Evolutionary conservation across 2,329 filamentous ascomycete genomes (phyloP), one percentile per base, ranked within the genome.

Genomic region (Diplodia mutila): DNA sequence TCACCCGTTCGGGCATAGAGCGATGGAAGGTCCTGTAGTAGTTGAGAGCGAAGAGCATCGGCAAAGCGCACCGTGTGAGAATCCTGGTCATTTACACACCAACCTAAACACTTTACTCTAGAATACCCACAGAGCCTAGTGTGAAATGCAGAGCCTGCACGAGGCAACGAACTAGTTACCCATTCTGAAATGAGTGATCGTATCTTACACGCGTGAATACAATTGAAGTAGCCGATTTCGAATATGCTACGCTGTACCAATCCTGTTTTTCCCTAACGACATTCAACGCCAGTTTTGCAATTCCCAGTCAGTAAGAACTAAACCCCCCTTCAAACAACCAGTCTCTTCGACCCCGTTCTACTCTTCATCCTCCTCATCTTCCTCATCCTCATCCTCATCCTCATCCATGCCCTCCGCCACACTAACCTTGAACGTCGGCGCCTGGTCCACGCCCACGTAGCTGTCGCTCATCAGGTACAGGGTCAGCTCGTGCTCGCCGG

Each of bases 381-480:
- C n/a, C 90, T 12, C 91, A 25, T 94, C 92, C 53, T 95, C 92
- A 0, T 94, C 92, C 55, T 92, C 90, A 78, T 97, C 94, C 75
- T 97, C 92, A 67, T 98, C 95, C 92, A 95, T 96, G 5, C 93
- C 93, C 80, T 99, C 95, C 1, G 90, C 92, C 32, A 91, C 95
- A 65, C 87, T 90, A 53, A 99, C 89, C 67, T 87, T 90, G 78
- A 99, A 98, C 5, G 89, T 88, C 66, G 94, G 92, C 76, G 97
- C 96, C 81, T 99, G 95, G 81, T 99, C 96, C 65, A 99, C 93
- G 29, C 95, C 95, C 42, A 97, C 87, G 79, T 99, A 99, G 79
- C 92, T 94, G 81, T 99, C 95, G 78, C 94, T 95, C 91, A 99
- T 97, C 77, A 99, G 83, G 81, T 92, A 97, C 71, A 98, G 83